A percentile compares a stretch with the other conserved stretches of the same genome.
Evolutionary conservation across 2,329 filamentous ascomycete genomes (phyloP).

Genomic region (Dactylellina haptotyla): DNA sequence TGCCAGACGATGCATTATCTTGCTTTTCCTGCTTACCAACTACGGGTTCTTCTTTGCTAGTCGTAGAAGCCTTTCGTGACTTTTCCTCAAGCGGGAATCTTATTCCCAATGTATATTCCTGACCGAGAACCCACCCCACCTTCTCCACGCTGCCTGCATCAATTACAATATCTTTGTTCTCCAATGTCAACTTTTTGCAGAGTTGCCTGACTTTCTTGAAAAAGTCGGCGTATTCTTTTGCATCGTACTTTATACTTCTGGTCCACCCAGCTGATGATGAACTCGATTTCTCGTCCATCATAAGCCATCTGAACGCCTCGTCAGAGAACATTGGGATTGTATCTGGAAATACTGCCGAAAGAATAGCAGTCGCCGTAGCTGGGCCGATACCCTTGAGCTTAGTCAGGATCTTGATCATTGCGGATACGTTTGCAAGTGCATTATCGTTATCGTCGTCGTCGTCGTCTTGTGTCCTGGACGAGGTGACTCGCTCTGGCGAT

Average conservation of each 20-base stretch:
- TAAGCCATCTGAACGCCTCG: constrained; percentile 78
- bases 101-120: constrained; percentile 31
- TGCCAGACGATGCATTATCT: constrained; percentile 16
- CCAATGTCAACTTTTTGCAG: constrained; percentile 31
- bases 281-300: constrained; percentile 67
- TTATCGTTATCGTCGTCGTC: constrained; percentile 61
- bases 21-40: constrained; percentile 8
- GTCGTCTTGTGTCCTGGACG: constrained; percentile 66
- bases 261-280: constrained; percentile 62
- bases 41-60: not conserved
- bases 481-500: constrained; percentile 55
- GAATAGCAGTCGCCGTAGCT: constrained; percentile 78
- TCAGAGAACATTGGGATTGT: constrained; percentile 80
- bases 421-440: constrained; percentile 58
- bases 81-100: not conserved
- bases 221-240: constrained; percentile 74
- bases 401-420: constrained; percentile 68
- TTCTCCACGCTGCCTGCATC: constrained; percentile 40
- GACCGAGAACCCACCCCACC: constrained; percentile 50
- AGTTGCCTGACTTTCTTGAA: constrained; percentile 58
- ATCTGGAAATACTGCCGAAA: constrained; percentile 72
- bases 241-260: constrained; percentile 73
- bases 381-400: constrained; percentile 79
- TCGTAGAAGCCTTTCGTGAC: not conserved
- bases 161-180: constrained; percentile 1